Evolutionary conservation across 2,329 filamentous ascomycete genomes (phyloP).

Genomic region (Graphiopsis chlorocephala): DNA sequence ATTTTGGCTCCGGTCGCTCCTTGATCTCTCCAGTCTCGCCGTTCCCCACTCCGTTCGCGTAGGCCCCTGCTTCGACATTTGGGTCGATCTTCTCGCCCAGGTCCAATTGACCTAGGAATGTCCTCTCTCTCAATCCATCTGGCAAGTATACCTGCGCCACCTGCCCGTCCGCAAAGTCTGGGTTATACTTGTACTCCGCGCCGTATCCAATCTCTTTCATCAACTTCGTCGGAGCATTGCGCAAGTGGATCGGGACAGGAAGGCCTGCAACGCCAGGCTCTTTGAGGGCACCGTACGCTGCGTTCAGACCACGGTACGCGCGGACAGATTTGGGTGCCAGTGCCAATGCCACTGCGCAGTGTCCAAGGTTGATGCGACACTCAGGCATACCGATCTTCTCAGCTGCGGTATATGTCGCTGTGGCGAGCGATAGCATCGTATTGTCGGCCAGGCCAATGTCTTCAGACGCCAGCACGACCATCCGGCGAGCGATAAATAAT

Average conservation of each 20-base stretch:
- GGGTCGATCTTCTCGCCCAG: conserved; percentile 76
- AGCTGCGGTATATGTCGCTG: conserved; percentile 78
- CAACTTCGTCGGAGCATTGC: conserved; percentile 86
- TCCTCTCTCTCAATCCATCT: conserved; percentile 64
- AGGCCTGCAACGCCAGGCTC: conserved; percentile 81
- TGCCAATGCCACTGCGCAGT: conserved; percentile 77
- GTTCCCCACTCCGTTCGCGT: conserved; percentile 21
- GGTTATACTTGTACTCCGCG: conserved; percentile 93
- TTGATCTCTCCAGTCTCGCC: conserved; percentile 23
- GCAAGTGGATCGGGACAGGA: conserved; percentile 79
- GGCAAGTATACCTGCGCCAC: conserved; percentile 92
- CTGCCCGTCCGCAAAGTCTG: conserved; percentile 76
- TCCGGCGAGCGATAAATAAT: conserved; percentile 83
- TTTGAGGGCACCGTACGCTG: conserved; percentile 71
- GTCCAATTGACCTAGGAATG: conserved; percentile 76
- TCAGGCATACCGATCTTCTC: conserved; percentile 96
- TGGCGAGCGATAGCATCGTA: conserved; percentile 76
- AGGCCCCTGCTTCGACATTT: conserved; percentile 27
- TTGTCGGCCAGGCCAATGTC: conserved; percentile 91
- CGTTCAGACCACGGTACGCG: conserved; percentile 77
- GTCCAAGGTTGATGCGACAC: conserved; percentile 85
- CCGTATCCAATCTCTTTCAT: conserved; percentile 94
- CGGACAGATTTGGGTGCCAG: conserved; percentile 83
- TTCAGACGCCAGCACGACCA: conserved; percentile 93
- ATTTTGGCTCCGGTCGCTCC: neutral